Conservation (phyloP, 352 stramenopile genomes). For the Thalassiosira exigua region DNA sequence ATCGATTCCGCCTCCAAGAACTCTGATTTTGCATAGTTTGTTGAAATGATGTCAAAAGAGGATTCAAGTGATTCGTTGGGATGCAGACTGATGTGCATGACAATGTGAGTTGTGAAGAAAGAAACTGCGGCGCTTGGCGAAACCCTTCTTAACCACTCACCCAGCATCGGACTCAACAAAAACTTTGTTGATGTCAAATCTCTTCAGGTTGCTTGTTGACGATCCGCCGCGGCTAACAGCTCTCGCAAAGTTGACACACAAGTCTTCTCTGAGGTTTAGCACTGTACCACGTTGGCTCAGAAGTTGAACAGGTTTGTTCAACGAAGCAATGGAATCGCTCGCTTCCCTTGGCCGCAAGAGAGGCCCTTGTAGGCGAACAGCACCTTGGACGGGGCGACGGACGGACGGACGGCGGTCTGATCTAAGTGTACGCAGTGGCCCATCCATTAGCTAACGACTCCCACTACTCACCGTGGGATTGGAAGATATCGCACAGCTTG, state of each 20-base stretch:
- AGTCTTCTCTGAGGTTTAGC: slow-evolving; percentile 69
- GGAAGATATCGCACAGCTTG: slow-evolving; percentile 64
- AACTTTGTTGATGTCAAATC: slow-evolving; percentile 74
- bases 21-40: slow-evolving; percentile 55
- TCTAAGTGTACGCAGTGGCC: too few species aligned
- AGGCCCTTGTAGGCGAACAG: slow-evolving; percentile 61
- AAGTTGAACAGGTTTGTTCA: slow-evolving; percentile 45
- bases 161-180: slow-evolving; percentile 74
- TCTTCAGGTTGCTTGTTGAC: slow-evolving; percentile 74
- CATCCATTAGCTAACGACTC: too few species aligned
- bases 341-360: slow-evolving; percentile 60
- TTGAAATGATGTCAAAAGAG: slow-evolving; percentile 81
- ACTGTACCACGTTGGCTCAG: slow-evolving; percentile 51
- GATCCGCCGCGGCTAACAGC: slow-evolving; percentile 64
- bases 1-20: slow-evolving; percentile 75
- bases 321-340: slow-evolving; percentile 18
- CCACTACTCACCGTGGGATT: slow-evolving; percentile 77
- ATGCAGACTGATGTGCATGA: slow-evolving; percentile 45
- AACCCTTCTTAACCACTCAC: slow-evolving; percentile 17
- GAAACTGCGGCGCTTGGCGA: neutral
- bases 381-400: too few species aligned
- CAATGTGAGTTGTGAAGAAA: slow-evolving; percentile 1
- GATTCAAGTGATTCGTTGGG: slow-evolving; percentile 76
- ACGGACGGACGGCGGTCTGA: too few species aligned
- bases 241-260: slow-evolving; percentile 73